These are phyloP conservation scores for Panicum miliaceum DNA, from an alignment of 176 grass and related monocot species.

Conservation along the genomic window DNA sequence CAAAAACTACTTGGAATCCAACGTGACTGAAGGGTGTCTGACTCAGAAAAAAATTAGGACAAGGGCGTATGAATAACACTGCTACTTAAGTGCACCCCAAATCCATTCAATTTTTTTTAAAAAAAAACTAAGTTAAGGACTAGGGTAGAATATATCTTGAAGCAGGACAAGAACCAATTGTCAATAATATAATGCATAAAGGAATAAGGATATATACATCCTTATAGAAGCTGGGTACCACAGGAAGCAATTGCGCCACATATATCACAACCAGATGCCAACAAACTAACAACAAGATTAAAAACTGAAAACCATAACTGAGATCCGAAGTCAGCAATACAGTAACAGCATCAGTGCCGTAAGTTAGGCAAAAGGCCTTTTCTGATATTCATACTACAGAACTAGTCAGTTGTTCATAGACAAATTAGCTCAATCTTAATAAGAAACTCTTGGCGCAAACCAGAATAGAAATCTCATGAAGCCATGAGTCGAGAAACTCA, in stretches of 20 bases:
- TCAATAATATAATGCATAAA: background rate
- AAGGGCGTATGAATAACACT: background rate
- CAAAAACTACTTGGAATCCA: background rate
- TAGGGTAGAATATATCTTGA: background rate
- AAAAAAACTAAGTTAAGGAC: background rate
- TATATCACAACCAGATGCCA: constrained; percentile 2
- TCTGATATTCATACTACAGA: background rate
- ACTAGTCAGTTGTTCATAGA: background rate
- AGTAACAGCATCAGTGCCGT: background rate
- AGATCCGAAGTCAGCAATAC: background rate
- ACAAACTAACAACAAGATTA: constrained; percentile 11
- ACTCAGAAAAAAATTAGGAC: background rate
- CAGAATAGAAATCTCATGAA: constrained; percentile 27
- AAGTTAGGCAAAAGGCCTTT: background rate
- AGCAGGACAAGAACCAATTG: background rate
- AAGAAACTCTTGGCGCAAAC: background rate
- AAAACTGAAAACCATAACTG: background rate
- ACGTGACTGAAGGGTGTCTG: background rate
- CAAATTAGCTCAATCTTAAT: background rate
- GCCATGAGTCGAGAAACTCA: constrained; percentile 17
- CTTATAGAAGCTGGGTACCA: background rate
- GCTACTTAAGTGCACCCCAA: background rate
- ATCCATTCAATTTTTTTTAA: background rate
- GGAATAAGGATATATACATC: background rate
- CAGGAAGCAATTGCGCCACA: background rate